Conservation (phyloP, 805 yeast genomes). For the Babjeviella inositovora region DNA sequence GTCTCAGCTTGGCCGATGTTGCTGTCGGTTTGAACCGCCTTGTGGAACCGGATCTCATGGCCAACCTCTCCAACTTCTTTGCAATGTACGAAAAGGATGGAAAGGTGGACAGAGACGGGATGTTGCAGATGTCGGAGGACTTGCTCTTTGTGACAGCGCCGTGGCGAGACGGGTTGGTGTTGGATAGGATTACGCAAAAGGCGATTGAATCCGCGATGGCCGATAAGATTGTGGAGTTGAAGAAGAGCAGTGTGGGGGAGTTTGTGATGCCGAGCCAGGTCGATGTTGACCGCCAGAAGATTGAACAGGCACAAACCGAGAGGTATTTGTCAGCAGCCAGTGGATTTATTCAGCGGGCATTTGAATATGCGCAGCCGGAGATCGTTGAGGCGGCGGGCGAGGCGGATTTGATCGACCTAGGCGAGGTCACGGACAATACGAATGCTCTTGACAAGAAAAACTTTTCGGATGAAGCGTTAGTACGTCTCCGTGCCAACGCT, state of each 20-base stretch:
- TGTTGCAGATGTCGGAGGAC: constrained; percentile 78
- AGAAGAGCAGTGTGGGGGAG: constrained; percentile 12
- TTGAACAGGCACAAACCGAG: constrained; percentile 52
- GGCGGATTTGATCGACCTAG: constrained; percentile 1
- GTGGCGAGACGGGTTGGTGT: constrained; percentile 56
- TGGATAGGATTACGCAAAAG: constrained; percentile 49
- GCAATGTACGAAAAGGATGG: constrained; percentile 49
- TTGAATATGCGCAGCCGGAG: constrained; percentile 80
- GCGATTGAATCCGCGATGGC: constrained; percentile 56
- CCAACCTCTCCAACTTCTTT: constrained; percentile 64
- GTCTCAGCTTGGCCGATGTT: constrained; percentile 51
- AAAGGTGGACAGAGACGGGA: constrained; percentile 59
- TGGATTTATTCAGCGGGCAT: constrained; percentile 71
- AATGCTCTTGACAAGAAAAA: not conserved
- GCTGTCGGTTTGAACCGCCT: constrained; percentile 59
- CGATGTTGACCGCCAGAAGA: constrained; percentile 43
- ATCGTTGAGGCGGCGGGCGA: constrained; percentile 27
- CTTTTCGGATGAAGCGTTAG: constrained; percentile 1
- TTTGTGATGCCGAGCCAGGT: constrained; percentile 41
- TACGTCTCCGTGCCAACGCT: constrained; percentile 53
- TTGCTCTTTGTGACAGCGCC: constrained; percentile 69
- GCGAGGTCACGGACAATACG: constrained; percentile 1
- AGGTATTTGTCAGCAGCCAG: constrained; percentile 81
- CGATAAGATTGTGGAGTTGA: constrained; percentile 33
- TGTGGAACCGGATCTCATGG: constrained; percentile 61